Evolutionary conservation across 768 basidiomycete species (phyloP), one percentile per base, ranked within the genome.

Genomic region (Rhodotorula sphaerocarpa): DNA sequence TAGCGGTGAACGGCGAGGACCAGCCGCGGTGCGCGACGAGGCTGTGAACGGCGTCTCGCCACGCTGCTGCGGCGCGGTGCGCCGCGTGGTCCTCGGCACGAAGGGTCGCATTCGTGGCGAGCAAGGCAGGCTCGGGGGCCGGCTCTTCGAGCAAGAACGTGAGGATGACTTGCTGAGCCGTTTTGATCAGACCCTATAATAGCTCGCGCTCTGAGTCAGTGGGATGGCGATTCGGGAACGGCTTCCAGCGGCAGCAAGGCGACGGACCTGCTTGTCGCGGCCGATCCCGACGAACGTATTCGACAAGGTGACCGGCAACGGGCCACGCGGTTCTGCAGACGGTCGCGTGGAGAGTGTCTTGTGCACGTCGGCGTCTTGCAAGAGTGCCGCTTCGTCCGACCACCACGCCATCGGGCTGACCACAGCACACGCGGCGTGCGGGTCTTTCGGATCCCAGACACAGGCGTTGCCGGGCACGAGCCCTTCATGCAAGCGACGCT

Each of bases 131-230:
- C 23, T 4, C 79, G 14, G 81, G 73, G 20, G 81, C 72, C 14
- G 73, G 76, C 67, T 88, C 85, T 3, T 82, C 83, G 72, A 91
- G 88, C 76, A 88, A 84, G 74, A 87, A 90, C 0, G 87, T 88
- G 61, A 90, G 78, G 21, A 84, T 86, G 25, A 90, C 80, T 71
- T 83, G 86, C 55, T 79, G 81, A 50, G 86, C 85, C 15, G 59
- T 55, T 33, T 62, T 67, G 46, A 63, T 79, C 81, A 70, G 86
- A 15, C 60, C 60, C 57, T 63, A 79, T 78, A n/a, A 41, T 46
- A 9, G 16, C 2, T 31, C 3, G 27, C 12, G 10, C 21, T 9
- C 21, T 12, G 3, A 20, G 42, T 43, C 14, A 43, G 42, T 21
- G 7, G 10, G 30, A 23, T 33, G 3, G 3, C 15, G 14, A 10